A percentile compares a stretch with the other conserved stretches of the same genome.
Evolutionary conservation across 768 basidiomycete species (phyloP).

Genomic region (Austroboletus festivus): DNA sequence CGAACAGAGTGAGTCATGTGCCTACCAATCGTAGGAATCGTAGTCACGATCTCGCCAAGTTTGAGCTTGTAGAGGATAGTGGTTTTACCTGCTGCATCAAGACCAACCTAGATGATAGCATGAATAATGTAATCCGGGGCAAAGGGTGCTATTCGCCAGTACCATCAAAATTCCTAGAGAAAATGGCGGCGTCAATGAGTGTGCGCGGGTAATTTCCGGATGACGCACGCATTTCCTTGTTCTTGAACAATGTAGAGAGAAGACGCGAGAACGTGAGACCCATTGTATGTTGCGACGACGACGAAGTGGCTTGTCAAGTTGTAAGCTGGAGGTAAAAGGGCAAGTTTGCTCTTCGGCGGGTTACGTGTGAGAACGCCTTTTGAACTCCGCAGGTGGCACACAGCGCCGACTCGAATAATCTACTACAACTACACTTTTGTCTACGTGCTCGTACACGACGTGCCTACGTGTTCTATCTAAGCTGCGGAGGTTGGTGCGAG

Average conservation of each 20-base stretch:
- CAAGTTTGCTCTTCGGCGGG: conserved; percentile 33
- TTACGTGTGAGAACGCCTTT: conserved; percentile 33
- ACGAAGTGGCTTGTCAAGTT: conserved; percentile 28
- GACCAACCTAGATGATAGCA: conserved; percentile 69
- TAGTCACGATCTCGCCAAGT: conserved; percentile 99
- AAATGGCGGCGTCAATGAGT: conserved; percentile 25
- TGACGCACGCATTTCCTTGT: conserved; percentile 98
- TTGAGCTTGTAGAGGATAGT: conserved; percentile 99
- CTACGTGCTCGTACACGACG: conserved; percentile 12
- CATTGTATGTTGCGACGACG: conserved; percentile 49
- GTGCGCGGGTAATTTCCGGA: conserved; percentile 18
- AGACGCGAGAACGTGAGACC: conserved; percentile 75
- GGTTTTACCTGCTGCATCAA: conserved; percentile 98
- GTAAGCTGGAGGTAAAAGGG: conserved; percentile 29
- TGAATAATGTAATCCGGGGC: conserved; percentile 12
- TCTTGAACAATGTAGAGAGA: conserved; percentile 87
- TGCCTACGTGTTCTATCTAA: conserved; percentile 19
- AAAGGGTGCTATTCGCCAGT: conserved; percentile 25
- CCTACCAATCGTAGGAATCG: conserved; percentile 98
- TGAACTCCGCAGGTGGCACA: conserved; percentile 33
- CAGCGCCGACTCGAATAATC: not conserved
- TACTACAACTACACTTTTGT: too few species aligned
- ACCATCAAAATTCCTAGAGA: conserved; percentile 94
- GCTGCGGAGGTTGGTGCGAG: conserved; percentile 3
- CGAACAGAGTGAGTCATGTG: conserved; percentile 18